phyloP scores from a whole-genome alignment of 2,329 filamentous ascomycete species.

The Furcasterigmium sp. region DNA sequence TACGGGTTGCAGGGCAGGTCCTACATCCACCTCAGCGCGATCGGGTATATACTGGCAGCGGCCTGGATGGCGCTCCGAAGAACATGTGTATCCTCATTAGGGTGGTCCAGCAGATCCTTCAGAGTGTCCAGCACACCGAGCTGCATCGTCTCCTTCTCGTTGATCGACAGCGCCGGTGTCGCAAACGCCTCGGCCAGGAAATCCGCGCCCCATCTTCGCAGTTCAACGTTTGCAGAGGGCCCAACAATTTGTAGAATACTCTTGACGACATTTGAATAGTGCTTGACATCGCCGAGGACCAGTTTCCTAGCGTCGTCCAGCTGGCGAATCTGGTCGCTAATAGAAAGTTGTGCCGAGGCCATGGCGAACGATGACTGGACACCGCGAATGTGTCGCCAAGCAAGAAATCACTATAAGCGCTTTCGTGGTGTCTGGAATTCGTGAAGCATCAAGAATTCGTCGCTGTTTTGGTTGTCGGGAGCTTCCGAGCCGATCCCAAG shows the following conservation, averaged over 20 bases:
- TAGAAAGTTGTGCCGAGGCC: conserved; percentile 47
- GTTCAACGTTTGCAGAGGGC: conserved; percentile 66
- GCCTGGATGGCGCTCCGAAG: conserved; percentile 84
- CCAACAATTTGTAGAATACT: conserved; percentile 90
- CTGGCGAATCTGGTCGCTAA: conserved; percentile 76
- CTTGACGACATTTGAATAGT: conserved; percentile 88
- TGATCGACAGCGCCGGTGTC: conserved; percentile 72
- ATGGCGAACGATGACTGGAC: conserved; percentile 39
- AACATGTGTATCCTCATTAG: conserved; percentile 73
- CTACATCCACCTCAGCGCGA: conserved; percentile 92
- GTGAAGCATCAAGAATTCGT: conserved; percentile 6
- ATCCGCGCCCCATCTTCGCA: conserved; percentile 92
- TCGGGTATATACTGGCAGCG: conserved; percentile 85
- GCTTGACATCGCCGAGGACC: conserved; percentile 77
- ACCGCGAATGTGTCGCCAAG: too few species aligned
- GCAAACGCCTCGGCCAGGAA: conserved; percentile 96
- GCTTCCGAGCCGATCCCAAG: conserved; percentile 10
- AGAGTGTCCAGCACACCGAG: conserved; percentile 74
- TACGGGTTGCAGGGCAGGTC: conserved; percentile 24
- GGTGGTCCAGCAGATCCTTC: conserved; percentile 61
- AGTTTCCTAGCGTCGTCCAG: conserved; percentile 87
- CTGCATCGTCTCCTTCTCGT: conserved; percentile 77
- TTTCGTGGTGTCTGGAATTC: too few species aligned
- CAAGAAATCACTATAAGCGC: too few species aligned
- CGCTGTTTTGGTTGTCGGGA: conserved; percentile 10